A percentile compares a stretch with the other conserved stretches of the same genome.
phyloP scores from a whole-genome alignment of 2,329 filamentous ascomycete genomes.

The Bipolaris oryzae region DNA sequence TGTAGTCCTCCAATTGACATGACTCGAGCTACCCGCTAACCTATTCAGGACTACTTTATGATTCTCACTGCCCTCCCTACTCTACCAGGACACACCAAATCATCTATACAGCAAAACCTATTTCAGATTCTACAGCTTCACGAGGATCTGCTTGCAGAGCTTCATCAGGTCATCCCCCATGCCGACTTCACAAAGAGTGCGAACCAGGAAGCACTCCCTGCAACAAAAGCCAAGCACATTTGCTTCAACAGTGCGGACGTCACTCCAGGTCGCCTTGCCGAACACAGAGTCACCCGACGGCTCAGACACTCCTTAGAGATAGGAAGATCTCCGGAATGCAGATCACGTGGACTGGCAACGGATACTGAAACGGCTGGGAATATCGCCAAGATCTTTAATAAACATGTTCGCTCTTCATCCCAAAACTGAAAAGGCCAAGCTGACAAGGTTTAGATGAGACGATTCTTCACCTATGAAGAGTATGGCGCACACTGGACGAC shows the following conservation, averaged over 20 bases:
- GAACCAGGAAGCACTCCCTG: slow-evolving; percentile 40
- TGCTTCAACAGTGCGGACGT: slow-evolving; percentile 58
- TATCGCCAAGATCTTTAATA: slow-evolving; percentile 61
- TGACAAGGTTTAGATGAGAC: slow-evolving; percentile 65
- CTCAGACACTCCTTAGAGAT: slow-evolving; percentile 56
- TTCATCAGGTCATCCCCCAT: slow-evolving; percentile 73
- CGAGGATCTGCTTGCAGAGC: slow-evolving; percentile 75
- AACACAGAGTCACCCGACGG: slow-evolving; percentile 42
- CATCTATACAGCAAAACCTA: slow-evolving; percentile 78
- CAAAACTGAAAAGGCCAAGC: slow-evolving; percentile 4
- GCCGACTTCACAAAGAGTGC: slow-evolving; percentile 57
- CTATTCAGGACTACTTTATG: slow-evolving; percentile 53
- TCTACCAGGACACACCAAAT: slow-evolving; percentile 67
- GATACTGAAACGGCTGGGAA: slow-evolving; percentile 61
- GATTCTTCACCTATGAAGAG: slow-evolving; percentile 87
- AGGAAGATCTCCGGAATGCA: slow-evolving; percentile 48
- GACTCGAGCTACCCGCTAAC: background rate
- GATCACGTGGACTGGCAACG: slow-evolving; percentile 50
- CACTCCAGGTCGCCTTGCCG: slow-evolving; percentile 46
- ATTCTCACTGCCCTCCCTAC: slow-evolving; percentile 73
- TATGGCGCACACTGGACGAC: slow-evolving; percentile 90
- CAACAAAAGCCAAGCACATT: slow-evolving; percentile 51
- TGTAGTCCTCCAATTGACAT: slow-evolving; percentile 31
- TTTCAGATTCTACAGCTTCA: slow-evolving; percentile 82
- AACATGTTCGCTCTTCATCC: slow-evolving; percentile 50